phyloP scores from a whole-genome alignment of 352 stramenopile genomes.

The Elongisporangium prolatum region DNA sequence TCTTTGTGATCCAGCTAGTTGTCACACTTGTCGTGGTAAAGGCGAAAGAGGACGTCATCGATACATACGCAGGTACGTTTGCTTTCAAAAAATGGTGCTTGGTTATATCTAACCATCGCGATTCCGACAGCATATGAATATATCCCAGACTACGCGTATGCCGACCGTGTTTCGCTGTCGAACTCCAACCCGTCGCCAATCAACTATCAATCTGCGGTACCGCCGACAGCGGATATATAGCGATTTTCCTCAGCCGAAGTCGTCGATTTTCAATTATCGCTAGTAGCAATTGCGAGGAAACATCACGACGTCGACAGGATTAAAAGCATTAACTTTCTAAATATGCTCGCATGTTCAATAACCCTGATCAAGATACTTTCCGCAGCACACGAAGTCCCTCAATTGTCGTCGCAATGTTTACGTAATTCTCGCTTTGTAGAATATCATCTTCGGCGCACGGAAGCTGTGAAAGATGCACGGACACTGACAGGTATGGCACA shows the following conservation, averaged over 20 bases:
- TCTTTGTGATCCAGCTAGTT: constrained; percentile 56
- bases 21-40: constrained; percentile 63
- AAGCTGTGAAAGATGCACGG: constrained; percentile 32
- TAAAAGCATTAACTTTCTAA: not conserved
- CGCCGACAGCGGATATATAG: constrained; percentile 42
- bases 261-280: not conserved
- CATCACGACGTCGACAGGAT: too few species aligned
- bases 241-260: not conserved
- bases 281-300: too few species aligned
- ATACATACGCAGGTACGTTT: constrained; percentile 72
- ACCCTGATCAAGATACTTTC: constrained; percentile 25
- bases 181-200: constrained; percentile 38
- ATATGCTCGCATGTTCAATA: not conserved
- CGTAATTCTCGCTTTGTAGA: constrained; percentile 29
- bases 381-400: constrained; percentile 56
- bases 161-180: constrained; percentile 32
- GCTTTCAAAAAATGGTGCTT: not conserved
- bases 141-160: constrained; percentile 59
- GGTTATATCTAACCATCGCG: not conserved
- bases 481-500: constrained; percentile 51
- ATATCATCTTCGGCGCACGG: constrained; percentile 31
- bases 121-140: constrained; percentile 64
- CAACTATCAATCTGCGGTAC: constrained; percentile 61
- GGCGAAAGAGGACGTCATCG: constrained; percentile 80
- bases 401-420: constrained; percentile 28